Base-by-base conservation (phyloP, 148 eudicot species). In the Nepenthes mirabilis region DNA sequence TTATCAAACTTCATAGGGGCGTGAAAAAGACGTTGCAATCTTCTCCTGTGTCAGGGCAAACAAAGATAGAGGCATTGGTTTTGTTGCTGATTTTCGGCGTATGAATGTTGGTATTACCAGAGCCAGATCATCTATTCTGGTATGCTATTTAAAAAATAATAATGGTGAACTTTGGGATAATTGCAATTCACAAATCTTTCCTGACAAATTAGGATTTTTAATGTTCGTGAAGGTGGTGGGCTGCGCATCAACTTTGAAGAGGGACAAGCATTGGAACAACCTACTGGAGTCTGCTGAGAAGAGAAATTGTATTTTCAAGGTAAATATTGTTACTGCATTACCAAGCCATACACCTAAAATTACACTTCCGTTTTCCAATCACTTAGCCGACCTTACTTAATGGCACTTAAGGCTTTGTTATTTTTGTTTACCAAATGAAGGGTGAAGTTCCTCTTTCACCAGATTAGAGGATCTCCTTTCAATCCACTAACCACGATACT, bases 101-200 rank as follows among this genome's bases (percentile, higher is more conserved):
- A 88, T 93, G 98, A 93, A 93, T 80, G 98, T 93, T 8, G 96
- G 98, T 11, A 93, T 93, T 69, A 93, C 98, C 40, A 81, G 98
- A 79, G 98, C 98, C 57, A 84, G 95, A 50, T 82, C 98, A 54
- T 82, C 87, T 52, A 82, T 93, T 58, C 71, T 88, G 95, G 98
- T 91, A 85, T 64, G 80, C n/a, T 50, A 48, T 1, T 59, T 33
- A 23, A 23, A 23, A 23, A 23, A 23, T 23, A 23, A 23, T 23
- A 23, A 23, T 23, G 0, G 23, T 23, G 23, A 23, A 23, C 23
- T 13, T 57, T 43, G 34, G 47, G 14, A 56, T 69, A 37, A 14
- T 33, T 45, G n/a, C 47, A 40, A 48, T 33, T 52, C 12, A 11
- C 3, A 51, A 6, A 33, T 35, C 52, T 36, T 59, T 43, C 45